Base-by-base conservation (phyloP, 2,329 filamentous ascomycete genomes). In the Tolypocladium pustulatum region DNA sequence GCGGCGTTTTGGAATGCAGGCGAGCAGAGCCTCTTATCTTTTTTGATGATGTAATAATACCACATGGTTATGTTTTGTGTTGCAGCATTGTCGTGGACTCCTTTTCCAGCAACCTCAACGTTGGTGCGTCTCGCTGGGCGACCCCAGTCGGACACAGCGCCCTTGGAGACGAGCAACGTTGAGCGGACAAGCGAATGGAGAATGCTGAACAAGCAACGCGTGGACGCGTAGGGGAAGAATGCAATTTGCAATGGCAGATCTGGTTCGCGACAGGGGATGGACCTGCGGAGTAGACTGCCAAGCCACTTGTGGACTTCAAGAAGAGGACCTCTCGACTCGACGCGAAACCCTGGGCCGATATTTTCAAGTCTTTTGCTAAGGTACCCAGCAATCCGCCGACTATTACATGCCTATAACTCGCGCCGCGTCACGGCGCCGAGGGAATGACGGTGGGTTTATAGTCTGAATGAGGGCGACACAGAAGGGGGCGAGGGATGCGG, bases 1-100 rank as follows among this genome's bases (percentile, higher is more conserved):
- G 8, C 17, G 46, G 46, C 46, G 46, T 51, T 51, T 32, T 32
- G 49, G 20, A 22, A 20, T 30, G 27, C 30, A n/a, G 30, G 27
- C 49, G 20, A 12, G 49, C 49, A 34, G 27, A 32, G 20, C 3
- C 13, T 5, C 49, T n/a, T 15, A 52, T 34, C 17, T 52, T 34
- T 8, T 52, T 34, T 20, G 57, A 52, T 32, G 41, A 37, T 7
- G 58, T 57, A 17, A 58, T 61, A 62, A 61, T 61, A 61, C 59
- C 58, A 61, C 58, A 59, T 60, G 36, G 51, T 57, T 61, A 62
- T 41, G 43, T 2, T 8, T 52, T 52, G 49, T 10, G 27, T 3
- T n/a, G 49, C 27, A 32, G 8, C 12, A 4, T 10, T 3, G 4
- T 9, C 22, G 49, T 6, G 27, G 17, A 32, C 6, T 2, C 8